Conservation (phyloP, 2,329 filamentous ascomycete genomes). For the Alternaria longipes region DNA sequence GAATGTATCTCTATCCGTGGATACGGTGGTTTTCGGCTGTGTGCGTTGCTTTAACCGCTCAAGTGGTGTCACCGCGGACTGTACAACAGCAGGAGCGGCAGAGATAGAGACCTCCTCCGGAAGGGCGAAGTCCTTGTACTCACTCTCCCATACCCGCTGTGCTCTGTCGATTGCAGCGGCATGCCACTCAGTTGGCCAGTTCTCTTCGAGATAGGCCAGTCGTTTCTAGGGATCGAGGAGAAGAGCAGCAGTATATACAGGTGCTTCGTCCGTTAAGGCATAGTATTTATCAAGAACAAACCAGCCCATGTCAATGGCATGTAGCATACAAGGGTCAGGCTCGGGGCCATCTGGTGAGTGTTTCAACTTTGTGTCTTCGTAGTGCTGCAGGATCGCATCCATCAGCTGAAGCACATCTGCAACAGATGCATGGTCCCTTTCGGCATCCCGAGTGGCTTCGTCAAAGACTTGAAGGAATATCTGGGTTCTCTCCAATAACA, state of each 20-base stretch:
- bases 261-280: neutral
- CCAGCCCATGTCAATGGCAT: neutral
- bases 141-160: neutral
- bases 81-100: too few relatives aligned
- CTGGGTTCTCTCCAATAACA: neutral
- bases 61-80: too few relatives aligned
- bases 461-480: neutral
- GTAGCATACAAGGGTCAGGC: neutral
- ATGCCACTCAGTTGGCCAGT: neutral
- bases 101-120: too few relatives aligned
- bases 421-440: neutral
- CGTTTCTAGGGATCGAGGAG: neutral
- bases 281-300: neutral
- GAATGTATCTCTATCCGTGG: too few relatives aligned
- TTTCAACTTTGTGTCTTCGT: neutral
- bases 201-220: neutral
- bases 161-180: neutral
- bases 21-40: too few relatives aligned
- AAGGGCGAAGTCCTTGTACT: neutral
- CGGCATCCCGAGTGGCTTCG: neutral
- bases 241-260: neutral
- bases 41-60: too few relatives aligned
- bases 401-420: neutral
- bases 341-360: too few relatives aligned
- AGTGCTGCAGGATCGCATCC: neutral